Percentiles rank a stretch among this genome's conserved stretches.
Conservation (phyloP, 805 yeast species). For the Ogataea philodendri region DNA sequence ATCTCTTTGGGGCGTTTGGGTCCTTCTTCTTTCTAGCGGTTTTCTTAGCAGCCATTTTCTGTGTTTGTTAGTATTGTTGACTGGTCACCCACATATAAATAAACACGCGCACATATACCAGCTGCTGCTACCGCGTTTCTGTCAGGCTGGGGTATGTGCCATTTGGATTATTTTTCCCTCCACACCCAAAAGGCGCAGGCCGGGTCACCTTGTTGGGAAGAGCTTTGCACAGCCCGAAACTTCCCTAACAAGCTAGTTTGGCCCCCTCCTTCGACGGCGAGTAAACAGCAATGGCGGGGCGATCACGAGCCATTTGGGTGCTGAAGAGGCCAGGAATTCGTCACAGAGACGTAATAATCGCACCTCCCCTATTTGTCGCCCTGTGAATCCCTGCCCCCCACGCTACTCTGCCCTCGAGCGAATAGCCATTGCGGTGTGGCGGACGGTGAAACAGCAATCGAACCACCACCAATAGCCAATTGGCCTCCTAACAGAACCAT, state of each 20-base stretch:
- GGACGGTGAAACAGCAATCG: conserved; percentile 2
- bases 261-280: no score
- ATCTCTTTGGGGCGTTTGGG: conserved; percentile 99
- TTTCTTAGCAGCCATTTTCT: conserved; percentile 33
- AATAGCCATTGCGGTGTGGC: conserved; percentile 1
- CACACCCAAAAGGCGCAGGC: no score
- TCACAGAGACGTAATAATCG: no score
- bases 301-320: no score
- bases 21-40: conserved; percentile 48
- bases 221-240: conserved; percentile 8
- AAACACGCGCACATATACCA: conserved; percentile 5
- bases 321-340: no score
- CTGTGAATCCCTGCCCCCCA: conserved; percentile 2
- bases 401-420: conserved; percentile 1
- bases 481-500: no score
- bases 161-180: neutral
- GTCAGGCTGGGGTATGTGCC: conserved; percentile 9
- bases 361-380: neutral
- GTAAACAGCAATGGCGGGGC: conserved; percentile 5
- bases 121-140: conserved; percentile 17
- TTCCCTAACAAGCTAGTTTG: neutral
- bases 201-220: conserved; percentile 1
- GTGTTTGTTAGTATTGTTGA: conserved; percentile 8
- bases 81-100: conserved; percentile 6
- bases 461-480: conserved; percentile 1